A percentile compares a stretch with the other conserved stretches of the same genome.
Evolutionary conservation across 179 eudicot species (phyloP).

Genomic region (Beta lomatogona): DNA sequence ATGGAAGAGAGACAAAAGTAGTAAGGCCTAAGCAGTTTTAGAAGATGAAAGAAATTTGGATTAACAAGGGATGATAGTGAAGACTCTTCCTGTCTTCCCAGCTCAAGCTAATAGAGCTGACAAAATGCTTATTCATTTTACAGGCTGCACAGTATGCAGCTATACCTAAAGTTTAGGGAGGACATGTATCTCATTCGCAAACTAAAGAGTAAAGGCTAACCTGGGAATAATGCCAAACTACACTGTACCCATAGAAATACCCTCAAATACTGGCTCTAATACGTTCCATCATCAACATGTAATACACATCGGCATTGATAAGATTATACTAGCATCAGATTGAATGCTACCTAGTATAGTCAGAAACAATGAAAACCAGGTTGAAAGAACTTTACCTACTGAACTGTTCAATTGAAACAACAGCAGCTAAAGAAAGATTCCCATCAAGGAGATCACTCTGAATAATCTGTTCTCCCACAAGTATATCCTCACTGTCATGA

Average conservation of each 20-base stretch:
- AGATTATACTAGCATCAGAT: neutral
- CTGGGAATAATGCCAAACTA: neutral
- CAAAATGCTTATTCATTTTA: neutral
- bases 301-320: neutral
- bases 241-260: neutral
- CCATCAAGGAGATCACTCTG: constrained; percentile 60
- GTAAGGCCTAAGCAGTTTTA: too few species aligned
- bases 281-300: neutral
- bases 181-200: too few species aligned
- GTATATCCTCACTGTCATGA: constrained; percentile 58
- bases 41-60: neutral
- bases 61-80: neutral
- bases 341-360: neutral
- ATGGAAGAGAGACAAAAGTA: neutral
- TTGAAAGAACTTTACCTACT: constrained; percentile 60
- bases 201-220: neutral
- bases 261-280: neutral
- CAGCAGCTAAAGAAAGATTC: constrained; percentile 70
- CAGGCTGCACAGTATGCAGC: neutral
- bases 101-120: neutral
- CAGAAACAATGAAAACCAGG: neutral
- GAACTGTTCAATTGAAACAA: constrained; percentile 81
- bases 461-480: constrained; percentile 66
- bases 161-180: neutral
- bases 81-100: neutral